Conservation (phyloP, 768 basidiomycete genomes). For the Naganishia antarctica region DNA sequence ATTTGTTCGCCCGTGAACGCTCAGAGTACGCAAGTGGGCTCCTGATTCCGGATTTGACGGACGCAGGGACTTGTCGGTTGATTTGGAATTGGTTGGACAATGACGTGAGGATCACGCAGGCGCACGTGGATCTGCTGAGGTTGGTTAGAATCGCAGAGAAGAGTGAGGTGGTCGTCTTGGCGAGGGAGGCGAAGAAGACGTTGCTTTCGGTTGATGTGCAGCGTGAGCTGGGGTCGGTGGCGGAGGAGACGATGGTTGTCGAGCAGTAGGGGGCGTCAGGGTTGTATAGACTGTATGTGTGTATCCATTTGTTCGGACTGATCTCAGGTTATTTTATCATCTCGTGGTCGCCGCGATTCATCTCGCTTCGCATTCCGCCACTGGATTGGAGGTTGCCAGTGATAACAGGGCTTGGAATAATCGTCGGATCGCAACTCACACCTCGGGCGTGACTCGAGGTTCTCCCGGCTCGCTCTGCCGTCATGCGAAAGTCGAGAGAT, state of each 20-base stretch:
- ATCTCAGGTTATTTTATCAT: too few relatives aligned
- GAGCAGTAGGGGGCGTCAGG: neutral
- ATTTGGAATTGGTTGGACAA: slow-evolving; percentile 40
- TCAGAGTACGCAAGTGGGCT: slow-evolving; percentile 47
- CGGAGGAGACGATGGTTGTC: neutral
- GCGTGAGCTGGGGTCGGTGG: neutral
- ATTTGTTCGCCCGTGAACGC: slow-evolving; percentile 37
- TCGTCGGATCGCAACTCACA: too few relatives aligned
- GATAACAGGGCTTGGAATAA: too few relatives aligned
- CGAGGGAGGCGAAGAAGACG: slow-evolving; percentile 18
- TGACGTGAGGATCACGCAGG: slow-evolving; percentile 33
- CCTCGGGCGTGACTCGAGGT: too few relatives aligned
- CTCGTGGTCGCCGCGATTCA: too few relatives aligned
- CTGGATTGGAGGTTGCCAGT: too few relatives aligned
- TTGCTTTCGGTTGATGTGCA: slow-evolving; percentile 5
- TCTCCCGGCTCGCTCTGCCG: too few relatives aligned
- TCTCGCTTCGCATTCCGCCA: too few relatives aligned
- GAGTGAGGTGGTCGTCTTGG: neutral
- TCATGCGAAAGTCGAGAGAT: too few relatives aligned
- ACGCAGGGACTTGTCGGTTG: slow-evolving; percentile 39
- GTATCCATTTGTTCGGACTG: too few relatives aligned
- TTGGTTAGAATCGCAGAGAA: slow-evolving; percentile 17
- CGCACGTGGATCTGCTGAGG: slow-evolving; percentile 39
- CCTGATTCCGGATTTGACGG: slow-evolving; percentile 48
- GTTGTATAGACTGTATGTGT: neutral